phyloP scores from a whole-genome alignment of 768 basidiomycete genomes.

The Hortiboletus campestris region DNA sequence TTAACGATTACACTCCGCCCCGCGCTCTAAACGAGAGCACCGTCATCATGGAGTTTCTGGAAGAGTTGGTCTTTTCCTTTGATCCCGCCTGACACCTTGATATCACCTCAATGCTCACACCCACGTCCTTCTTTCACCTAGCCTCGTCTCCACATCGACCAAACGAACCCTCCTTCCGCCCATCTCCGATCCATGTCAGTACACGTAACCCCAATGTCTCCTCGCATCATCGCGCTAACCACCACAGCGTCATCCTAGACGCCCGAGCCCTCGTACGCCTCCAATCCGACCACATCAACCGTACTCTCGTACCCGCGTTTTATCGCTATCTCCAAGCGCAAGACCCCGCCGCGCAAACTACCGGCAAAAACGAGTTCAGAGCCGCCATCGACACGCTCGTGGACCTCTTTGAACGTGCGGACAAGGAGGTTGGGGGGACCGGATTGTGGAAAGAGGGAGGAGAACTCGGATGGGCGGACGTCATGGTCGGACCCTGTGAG shows the following conservation, averaged over 20 bases:
- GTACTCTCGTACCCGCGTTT: slow-evolving; percentile 65
- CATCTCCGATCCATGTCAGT: slow-evolving; percentile 55
- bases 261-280: slow-evolving; percentile 65
- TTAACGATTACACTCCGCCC: slow-evolving; percentile 54
- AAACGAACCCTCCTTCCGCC: slow-evolving; percentile 58
- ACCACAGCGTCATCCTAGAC: slow-evolving; percentile 38
- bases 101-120: not conserved
- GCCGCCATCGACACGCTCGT: slow-evolving; percentile 51
- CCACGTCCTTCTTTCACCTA: slow-evolving; percentile 15
- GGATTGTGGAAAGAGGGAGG: slow-evolving; percentile 63
- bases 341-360: slow-evolving; percentile 49
- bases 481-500: slow-evolving; percentile 71
- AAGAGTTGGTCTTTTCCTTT: slow-evolving; percentile 51
- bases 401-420: slow-evolving; percentile 49
- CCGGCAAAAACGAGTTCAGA: slow-evolving; percentile 52
- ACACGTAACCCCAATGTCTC: not conserved
- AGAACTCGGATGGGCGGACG: slow-evolving; percentile 50
- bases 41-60: slow-evolving; percentile 74
- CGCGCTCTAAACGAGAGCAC: slow-evolving; percentile 75
- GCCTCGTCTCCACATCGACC: slow-evolving; percentile 49
- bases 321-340: slow-evolving; percentile 76
- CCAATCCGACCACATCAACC: slow-evolving; percentile 66
- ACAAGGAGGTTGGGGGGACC: slow-evolving; percentile 45
- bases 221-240: not conserved
- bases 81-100: not conserved